phyloP scores from a whole-genome alignment of 140 eudicot genomes.

The Senecio squalidus region DNA sequence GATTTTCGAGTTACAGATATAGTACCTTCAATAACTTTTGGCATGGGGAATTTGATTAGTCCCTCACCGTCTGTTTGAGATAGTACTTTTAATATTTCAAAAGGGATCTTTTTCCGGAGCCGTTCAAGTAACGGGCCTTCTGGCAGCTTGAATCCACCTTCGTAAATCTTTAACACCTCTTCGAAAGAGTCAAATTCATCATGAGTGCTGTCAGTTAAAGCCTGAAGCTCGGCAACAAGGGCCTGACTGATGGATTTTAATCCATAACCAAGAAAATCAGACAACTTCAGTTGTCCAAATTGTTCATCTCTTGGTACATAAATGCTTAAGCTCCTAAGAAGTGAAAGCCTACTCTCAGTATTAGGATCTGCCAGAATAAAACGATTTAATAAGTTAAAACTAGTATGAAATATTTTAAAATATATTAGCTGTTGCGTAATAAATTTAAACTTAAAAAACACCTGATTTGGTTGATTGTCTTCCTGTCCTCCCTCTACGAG shows the following conservation, averaged over 20 bases:
- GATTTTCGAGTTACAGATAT: neutral
- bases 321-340: conserved; percentile 30
- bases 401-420: neutral
- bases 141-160: conserved; percentile 48
- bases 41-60: conserved; percentile 40
- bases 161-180: conserved; percentile 38
- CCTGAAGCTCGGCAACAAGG: conserved; percentile 32
- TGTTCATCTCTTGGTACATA: conserved; percentile 60
- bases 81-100: conserved; percentile 39
- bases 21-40: conserved; percentile 48
- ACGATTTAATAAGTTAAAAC: neutral
- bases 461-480: conserved; percentile 48
- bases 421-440: neutral
- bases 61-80: conserved; percentile 41
- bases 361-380: conserved; percentile 35
- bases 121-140: conserved; percentile 16
- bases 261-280: conserved; percentile 51
- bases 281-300: conserved; percentile 39
- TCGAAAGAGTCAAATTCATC: conserved; percentile 42
- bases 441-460: conserved; percentile 21
- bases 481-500: conserved; percentile 75
- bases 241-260: conserved; percentile 36
- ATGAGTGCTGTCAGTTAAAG: conserved; percentile 29
- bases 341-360: conserved; percentile 49
- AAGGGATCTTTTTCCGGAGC: conserved; percentile 26